Conservation (phyloP, 495 filamentous ascomycete genomes). For the Penicillium fimorum region DNA sequence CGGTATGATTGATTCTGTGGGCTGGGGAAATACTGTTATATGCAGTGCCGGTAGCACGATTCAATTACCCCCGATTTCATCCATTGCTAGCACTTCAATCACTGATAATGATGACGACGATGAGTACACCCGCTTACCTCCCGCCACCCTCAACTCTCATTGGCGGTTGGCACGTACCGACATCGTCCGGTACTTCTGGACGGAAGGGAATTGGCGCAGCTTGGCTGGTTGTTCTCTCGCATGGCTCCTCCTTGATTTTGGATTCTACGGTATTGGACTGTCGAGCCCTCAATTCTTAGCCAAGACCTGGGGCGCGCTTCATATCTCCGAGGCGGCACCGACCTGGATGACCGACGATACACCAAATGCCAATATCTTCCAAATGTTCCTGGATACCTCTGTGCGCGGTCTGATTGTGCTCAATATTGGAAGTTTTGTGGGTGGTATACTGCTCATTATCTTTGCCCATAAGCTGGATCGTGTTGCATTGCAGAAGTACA, state of each 20-base stretch:
- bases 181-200: conserved; percentile 49
- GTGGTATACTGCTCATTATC: conserved; percentile 44
- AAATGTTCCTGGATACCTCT: conserved; percentile 42
- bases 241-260: conserved; percentile 56
- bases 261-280: conserved; percentile 56
- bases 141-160: conserved; percentile 43
- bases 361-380: conserved; percentile 34
- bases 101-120: conserved; percentile 23
- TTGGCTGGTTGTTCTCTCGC: conserved; percentile 47
- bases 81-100: conserved; percentile 29
- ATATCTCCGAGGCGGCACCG: conserved; percentile 31
- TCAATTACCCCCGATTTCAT: conserved; percentile 23
- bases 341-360: conserved; percentile 40
- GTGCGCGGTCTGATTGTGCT: conserved; percentile 41
- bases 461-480: conserved; percentile 48
- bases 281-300: conserved; percentile 44
- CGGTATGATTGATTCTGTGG: conserved; percentile 14
- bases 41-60: conserved; percentile 18
- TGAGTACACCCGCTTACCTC: conserved; percentile 24
- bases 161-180: conserved; percentile 44
- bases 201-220: conserved; percentile 52
- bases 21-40: conserved; percentile 9
- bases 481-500: conserved; percentile 47
- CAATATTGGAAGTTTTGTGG: conserved; percentile 48
- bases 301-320: conserved; percentile 43